Evolutionary conservation across 2,329 filamentous ascomycete genomes (phyloP).

Genomic region (Alternaria triticina): DNA sequence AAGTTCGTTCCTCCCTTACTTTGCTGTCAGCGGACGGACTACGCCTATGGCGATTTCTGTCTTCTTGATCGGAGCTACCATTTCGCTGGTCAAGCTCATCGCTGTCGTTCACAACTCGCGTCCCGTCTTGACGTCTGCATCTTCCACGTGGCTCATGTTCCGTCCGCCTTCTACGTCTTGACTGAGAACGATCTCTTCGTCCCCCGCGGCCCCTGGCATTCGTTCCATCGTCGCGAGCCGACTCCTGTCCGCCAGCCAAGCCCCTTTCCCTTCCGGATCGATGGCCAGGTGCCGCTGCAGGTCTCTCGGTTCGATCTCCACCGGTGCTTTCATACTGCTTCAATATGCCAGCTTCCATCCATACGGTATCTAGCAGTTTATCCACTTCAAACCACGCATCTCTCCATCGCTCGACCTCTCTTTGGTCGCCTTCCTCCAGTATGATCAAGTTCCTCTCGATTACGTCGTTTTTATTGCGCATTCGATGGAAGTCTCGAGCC

Average conservation of each 20-base stretch:
- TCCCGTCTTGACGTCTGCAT: not conserved
- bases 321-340: not conserved
- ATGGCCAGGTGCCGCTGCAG: no score
- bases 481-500: not conserved
- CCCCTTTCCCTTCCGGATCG: no score
- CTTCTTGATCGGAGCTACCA: not conserved
- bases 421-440: not conserved
- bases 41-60: not conserved
- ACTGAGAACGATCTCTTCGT: not conserved
- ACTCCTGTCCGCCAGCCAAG: no score
- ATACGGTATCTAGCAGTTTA: not conserved
- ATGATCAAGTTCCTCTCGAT: not conserved
- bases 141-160: not conserved
- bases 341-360: not conserved
- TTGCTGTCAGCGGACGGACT: not conserved
- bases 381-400: not conserved
- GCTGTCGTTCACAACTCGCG: not conserved
- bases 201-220: not conserved
- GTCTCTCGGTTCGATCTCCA: not conserved
- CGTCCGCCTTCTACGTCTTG: not conserved
- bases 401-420: not conserved
- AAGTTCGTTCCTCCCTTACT: no score
- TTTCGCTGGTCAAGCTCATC: not conserved
- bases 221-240: not conserved
- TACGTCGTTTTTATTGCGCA: not conserved